Evolutionary conservation across 192 early-diverging fungal genomes (phyloP).

Genomic region (Coemansia sp.): DNA sequence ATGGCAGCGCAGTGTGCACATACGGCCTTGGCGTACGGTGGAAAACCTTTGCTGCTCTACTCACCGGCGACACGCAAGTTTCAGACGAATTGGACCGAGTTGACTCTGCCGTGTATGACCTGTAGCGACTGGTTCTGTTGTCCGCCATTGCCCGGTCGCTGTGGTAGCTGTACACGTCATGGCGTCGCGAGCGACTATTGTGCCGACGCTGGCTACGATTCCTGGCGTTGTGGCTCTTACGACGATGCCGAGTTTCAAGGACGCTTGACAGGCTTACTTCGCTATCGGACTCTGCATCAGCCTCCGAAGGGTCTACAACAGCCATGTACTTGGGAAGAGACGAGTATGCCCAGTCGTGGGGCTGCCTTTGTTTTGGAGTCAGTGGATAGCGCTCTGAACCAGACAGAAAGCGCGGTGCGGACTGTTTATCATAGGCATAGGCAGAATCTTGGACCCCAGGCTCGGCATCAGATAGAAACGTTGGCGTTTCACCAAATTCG

Average conservation of each 20-base stretch:
- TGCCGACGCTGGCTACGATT: neutral
- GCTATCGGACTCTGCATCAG: constrained; percentile 48
- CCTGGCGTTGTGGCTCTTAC: neutral
- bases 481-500: constrained; percentile 26
- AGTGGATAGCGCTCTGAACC: neutral
- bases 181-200: constrained; percentile 10
- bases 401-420: neutral
- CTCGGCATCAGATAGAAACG: constrained; percentile 11
- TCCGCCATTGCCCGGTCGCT: constrained; percentile 5
- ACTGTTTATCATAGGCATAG: neutral
- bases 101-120: constrained; percentile 41
- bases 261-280: constrained; percentile 6
- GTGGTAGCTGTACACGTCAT: constrained; percentile 14
- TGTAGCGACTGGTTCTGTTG: constrained; percentile 10
- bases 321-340: neutral
- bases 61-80: constrained; percentile 41
- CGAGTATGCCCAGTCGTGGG: neutral
- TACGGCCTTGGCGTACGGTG: constrained; percentile 6
- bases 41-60: constrained; percentile 21
- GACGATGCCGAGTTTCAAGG: neutral
- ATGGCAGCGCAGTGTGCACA: neutral
- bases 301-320: constrained; percentile 29
- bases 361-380: neutral
- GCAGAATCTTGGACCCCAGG: neutral
- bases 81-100: constrained; percentile 44